phyloP scores from a whole-genome alignment of 2,329 filamentous ascomycete genomes.

The Phoma herbarum region DNA sequence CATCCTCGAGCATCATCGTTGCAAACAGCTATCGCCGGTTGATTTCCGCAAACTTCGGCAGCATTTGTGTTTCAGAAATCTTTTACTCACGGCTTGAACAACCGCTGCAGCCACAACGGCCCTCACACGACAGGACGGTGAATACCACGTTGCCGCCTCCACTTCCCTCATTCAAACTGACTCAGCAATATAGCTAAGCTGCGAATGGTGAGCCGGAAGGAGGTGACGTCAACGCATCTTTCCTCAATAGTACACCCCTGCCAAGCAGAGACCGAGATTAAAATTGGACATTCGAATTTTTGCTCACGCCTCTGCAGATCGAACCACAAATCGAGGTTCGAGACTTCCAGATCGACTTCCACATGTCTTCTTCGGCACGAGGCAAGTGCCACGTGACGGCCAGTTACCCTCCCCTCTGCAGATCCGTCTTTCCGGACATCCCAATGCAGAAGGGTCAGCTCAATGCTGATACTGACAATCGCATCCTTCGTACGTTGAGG shows the following conservation, averaged over 20 bases:
- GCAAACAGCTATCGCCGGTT: not conserved
- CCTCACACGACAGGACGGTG: not conserved
- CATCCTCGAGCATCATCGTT: conserved; percentile 11
- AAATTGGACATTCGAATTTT: conserved; percentile 7
- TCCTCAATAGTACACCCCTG: conserved; percentile 7
- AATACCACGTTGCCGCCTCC: conserved; percentile 15
- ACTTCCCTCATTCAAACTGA: conserved; percentile 9
- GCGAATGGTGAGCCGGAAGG: not conserved
- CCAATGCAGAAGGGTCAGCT: not conserved
- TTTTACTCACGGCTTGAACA: not conserved
- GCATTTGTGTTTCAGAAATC: not conserved
- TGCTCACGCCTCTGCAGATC: conserved; percentile 10
- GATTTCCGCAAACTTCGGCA: not conserved
- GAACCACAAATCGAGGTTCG: conserved; percentile 5
- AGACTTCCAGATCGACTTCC: conserved; percentile 8
- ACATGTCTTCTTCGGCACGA: not conserved
- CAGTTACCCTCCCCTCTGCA: not conserved
- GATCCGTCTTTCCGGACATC: conserved; percentile 3
- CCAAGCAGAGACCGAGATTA: conserved; percentile 15
- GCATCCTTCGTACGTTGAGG: not conserved
- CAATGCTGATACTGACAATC: not conserved
- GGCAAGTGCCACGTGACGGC: not conserved
- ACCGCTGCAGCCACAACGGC: not conserved
- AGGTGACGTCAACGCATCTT: conserved; percentile 14
- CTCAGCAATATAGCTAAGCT: not conserved